Conservation (phyloP, 257 asterid species). For the Marsdenia floribunda region DNA sequence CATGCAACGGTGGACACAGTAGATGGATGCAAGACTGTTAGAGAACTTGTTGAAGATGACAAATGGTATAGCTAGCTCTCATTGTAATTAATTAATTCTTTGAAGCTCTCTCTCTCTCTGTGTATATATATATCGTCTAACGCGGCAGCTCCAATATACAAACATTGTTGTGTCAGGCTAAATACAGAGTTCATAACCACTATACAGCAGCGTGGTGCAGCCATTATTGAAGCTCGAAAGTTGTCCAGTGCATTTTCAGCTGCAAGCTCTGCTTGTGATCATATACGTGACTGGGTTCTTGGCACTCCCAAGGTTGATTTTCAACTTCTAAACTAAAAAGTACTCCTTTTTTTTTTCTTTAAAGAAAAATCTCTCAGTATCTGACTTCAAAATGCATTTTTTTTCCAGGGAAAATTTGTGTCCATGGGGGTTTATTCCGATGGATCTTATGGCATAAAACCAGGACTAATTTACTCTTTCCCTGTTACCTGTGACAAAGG, state of each 20-base stretch:
- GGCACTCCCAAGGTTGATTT: constrained; percentile 76
- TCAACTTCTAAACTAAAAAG: neutral
- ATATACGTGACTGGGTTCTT: constrained; percentile 69
- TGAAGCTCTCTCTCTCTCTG: neutral
- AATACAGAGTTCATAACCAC: constrained; percentile 51
- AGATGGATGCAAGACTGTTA: constrained; percentile 36
- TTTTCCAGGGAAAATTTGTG: constrained; percentile 66
- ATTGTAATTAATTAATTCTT: too few relatives aligned
- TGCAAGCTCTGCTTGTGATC: constrained; percentile 86
- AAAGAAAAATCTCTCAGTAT: too few relatives aligned
- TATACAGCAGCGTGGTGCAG: constrained; percentile 66
- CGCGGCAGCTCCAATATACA: neutral
- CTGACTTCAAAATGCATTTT: neutral
- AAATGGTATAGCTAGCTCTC: constrained; percentile 43
- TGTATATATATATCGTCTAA: neutral
- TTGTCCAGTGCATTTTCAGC: constrained; percentile 81
- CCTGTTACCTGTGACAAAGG: constrained; percentile 81
- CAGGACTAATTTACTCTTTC: constrained; percentile 69
- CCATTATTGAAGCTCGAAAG: constrained; percentile 70
- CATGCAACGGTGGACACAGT: constrained; percentile 49
- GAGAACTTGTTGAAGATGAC: constrained; percentile 48
- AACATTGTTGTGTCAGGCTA: constrained; percentile 33
- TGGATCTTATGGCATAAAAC: constrained; percentile 73
- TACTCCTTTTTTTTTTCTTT: neutral
- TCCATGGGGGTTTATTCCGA: constrained; percentile 88